Evolutionary conservation across 164 flowering plant species (phyloP), one percentile per base, ranked within the genome.

Genomic region (Annona cherimola): DNA sequence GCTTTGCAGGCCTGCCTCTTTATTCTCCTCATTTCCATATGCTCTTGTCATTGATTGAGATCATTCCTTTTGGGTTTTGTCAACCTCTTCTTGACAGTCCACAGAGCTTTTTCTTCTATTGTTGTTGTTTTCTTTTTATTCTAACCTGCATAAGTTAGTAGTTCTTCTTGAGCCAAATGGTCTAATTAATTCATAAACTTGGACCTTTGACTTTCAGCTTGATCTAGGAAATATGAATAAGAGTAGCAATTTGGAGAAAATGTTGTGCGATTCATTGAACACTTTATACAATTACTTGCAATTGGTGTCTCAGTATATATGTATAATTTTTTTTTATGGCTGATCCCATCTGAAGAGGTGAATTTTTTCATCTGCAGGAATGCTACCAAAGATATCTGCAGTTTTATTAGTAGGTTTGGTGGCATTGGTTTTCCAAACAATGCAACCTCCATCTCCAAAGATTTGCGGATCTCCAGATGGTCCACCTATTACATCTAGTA

Each of bases 391-490:
- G 61, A 18, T 83, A 42, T 57, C 76, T 2, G 61, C 76, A 50
- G 72, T 83, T 40, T 73, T 80, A 26, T 74, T 84, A 59, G 71
- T 81, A 42, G 88, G 87, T 62, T 59, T 87, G 54, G 18, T 77
- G 69, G 88, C 87, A 50, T 88, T 78, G 82, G 84, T 81, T 55
- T 90, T 85, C 75, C 86, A 81, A 74, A 81, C 81, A 5, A 85
- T 81, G 45, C 86, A 78, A 63, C 90, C 93, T 63, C 87, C 86
- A 55, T 77, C 86, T 7, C 85, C 91, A 12, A 85, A 79, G 76
- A 76, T 78, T 60, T 85, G 85, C 73, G 95, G 93, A 19, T 72
- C 89, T 65, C 81, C 84, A 9, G 83, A 75, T 76, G 92, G 95
- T 3, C 90, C 86, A 19, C 78, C 83, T 0, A 71, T 90, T 39